Evolutionary conservation across 495 filamentous ascomycete species (phyloP).

Genomic region (Daldinia caldariorum): DNA sequence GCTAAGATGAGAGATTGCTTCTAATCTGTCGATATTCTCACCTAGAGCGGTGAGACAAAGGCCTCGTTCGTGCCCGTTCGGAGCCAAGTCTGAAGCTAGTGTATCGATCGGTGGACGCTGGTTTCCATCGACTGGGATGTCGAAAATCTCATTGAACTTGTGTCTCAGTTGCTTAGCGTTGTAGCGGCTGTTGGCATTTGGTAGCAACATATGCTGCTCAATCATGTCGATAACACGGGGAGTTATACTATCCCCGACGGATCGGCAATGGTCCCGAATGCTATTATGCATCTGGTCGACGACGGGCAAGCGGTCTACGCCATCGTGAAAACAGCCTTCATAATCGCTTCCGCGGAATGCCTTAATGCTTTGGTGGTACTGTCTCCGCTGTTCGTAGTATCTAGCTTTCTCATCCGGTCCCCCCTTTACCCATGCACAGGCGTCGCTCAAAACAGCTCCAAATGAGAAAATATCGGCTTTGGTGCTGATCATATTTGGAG

Average conservation of each 20-base stretch:
- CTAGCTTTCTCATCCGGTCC: conserved; percentile 46
- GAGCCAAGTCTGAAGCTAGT: too few relatives aligned
- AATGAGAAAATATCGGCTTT: conserved; percentile 59
- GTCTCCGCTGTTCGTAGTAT: conserved; percentile 49
- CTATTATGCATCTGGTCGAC: conserved; percentile 46
- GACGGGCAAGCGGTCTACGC: conserved; percentile 45
- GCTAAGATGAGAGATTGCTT: too few relatives aligned
- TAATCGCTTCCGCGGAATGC: conserved; percentile 39
- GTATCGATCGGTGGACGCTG: too few relatives aligned
- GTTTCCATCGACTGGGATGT: too few relatives aligned
- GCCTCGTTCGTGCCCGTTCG: too few relatives aligned
- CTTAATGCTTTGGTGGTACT: conserved; percentile 36
- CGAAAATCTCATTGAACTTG: too few relatives aligned
- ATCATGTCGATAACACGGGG: conserved; percentile 38
- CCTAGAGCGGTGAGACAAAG: too few relatives aligned
- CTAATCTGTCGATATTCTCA: too few relatives aligned
- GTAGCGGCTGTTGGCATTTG: neutral
- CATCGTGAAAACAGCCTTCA: conserved; percentile 58
- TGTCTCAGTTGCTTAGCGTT: too few relatives aligned
- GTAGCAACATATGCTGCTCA: conserved; percentile 39
- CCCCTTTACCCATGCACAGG: conserved; percentile 52
- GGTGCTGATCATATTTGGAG: conserved; percentile 44
- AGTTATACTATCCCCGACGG: conserved; percentile 39
- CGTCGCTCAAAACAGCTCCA: conserved; percentile 59
- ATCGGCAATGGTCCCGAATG: conserved; percentile 22